Conservation (phyloP, 1,139 yeast species). For the Meyerozyma carpophila region DNA sequence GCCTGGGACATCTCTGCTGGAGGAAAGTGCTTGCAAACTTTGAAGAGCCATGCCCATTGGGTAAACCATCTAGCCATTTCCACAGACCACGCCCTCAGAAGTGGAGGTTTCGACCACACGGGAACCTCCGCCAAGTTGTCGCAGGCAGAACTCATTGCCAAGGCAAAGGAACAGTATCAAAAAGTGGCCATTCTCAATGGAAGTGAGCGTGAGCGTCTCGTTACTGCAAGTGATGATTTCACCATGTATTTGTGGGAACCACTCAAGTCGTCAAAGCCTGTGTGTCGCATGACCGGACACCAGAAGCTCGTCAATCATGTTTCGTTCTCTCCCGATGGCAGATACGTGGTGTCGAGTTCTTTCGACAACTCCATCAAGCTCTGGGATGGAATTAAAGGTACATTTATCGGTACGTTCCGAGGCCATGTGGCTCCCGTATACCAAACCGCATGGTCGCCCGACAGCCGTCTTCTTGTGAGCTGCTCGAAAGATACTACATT, state of each 20-base stretch:
- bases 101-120: conserved; percentile 70
- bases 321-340: conserved; percentile 92
- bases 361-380: conserved; percentile 91
- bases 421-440: conserved; percentile 98
- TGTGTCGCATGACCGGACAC: conserved; percentile 94
- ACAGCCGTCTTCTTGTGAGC: conserved; percentile 82
- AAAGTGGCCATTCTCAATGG: conserved; percentile 76
- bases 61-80: conserved; percentile 89
- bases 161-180: conserved; percentile 54
- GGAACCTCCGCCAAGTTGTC: conserved; percentile 15
- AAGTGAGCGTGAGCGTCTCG: conserved; percentile 67
- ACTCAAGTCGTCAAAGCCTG: conserved; percentile 68
- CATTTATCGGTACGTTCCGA: conserved; percentile 81
- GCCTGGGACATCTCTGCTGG: conserved; percentile 80
- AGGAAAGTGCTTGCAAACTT: conserved; percentile 74
- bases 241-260: conserved; percentile 99
- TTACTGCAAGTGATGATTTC: conserved; percentile 94
- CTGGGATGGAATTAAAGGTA: conserved; percentile 95
- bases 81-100: conserved; percentile 81
- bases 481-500: conserved; percentile 95
- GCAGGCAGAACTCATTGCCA: conserved; percentile 28
- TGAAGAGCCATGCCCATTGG: conserved; percentile 96
- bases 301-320: conserved; percentile 96
- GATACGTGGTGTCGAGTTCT: conserved; percentile 85
- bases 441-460: conserved; percentile 99